These are phyloP conservation scores for Gossypium bickii DNA, from an alignment of 345 rosid genomes.

Conservation along the genomic window DNA sequence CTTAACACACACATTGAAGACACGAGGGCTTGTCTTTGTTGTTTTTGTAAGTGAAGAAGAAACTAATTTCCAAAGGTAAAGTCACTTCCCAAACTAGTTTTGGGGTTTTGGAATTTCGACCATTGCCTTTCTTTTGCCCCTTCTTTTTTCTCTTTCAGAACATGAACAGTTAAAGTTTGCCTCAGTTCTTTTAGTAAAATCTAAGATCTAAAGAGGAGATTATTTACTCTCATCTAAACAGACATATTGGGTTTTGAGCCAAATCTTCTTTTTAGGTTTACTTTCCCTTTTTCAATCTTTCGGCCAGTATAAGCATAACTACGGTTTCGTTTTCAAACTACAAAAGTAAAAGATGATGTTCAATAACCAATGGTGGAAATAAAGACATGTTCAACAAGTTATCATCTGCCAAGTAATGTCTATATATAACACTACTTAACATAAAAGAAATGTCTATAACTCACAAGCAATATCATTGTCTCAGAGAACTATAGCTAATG, in stretches of 20 bases:
- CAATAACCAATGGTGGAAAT: neutral
- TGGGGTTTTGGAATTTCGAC: too few relatives aligned
- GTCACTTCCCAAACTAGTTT: neutral
- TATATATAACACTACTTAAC: neutral
- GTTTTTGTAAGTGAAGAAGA: neutral
- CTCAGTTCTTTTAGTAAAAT: neutral
- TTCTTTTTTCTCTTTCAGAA: neutral
- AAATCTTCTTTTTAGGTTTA: neutral
- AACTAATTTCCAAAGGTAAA: neutral
- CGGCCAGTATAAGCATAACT: neutral
- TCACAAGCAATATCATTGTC: neutral
- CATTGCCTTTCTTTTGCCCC: neutral
- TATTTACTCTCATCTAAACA: neutral
- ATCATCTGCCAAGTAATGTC: neutral
- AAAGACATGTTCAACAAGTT: neutral
- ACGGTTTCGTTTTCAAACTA: neutral
- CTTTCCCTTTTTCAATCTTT: slow-evolving; percentile 4
- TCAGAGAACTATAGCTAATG: neutral
- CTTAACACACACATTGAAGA: neutral
- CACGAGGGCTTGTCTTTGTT: neutral
- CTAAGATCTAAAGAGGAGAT: neutral
- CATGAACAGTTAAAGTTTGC: neutral
- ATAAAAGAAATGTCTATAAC: neutral
- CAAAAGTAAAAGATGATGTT: neutral
- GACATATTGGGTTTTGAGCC: neutral